Conservation (phyloP, 371 early-diverging fungal genomes). For the Funneliformis caledonium region DNA sequence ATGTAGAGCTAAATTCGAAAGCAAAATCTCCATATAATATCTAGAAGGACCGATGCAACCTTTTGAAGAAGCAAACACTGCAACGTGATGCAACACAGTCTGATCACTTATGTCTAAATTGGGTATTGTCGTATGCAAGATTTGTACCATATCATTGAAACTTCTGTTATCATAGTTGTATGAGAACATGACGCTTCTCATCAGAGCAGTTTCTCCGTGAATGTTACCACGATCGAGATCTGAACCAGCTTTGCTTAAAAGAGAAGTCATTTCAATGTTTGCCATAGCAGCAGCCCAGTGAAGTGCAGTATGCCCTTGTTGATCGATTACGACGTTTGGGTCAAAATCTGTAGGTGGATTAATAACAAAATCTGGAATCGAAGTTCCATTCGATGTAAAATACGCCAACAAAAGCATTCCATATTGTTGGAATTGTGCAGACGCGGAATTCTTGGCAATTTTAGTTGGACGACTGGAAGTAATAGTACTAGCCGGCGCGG, state of each 20-base stretch:
- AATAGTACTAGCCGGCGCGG: neutral
- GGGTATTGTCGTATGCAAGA: conserved; percentile 68
- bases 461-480: neutral
- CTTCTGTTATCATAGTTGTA: conserved; percentile 82
- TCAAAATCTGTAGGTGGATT: conserved; percentile 59
- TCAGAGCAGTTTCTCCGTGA: conserved; percentile 83
- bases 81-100: conserved; percentile 89
- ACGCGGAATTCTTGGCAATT: neutral
- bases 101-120: conserved; percentile 72
- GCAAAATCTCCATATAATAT: conserved; percentile 87
- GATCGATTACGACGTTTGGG: conserved; percentile 75
- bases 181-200: conserved; percentile 82
- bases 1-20: conserved; percentile 62
- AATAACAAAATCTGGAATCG: conserved; percentile 62
- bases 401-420: conserved; percentile 19
- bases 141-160: conserved; percentile 75
- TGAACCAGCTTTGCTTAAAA: conserved; percentile 72
- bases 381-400: conserved; percentile 63
- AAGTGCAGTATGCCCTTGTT: conserved; percentile 81
- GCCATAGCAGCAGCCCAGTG: conserved; percentile 90
- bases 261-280: conserved; percentile 64
- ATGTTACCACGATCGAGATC: conserved; percentile 65
- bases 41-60: conserved; percentile 76
- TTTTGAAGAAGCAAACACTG: conserved; percentile 68
- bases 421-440: conserved; percentile 10